phyloP scores from a whole-genome alignment of 768 basidiomycete genomes.

The Leccinum longicurvipes region DNA sequence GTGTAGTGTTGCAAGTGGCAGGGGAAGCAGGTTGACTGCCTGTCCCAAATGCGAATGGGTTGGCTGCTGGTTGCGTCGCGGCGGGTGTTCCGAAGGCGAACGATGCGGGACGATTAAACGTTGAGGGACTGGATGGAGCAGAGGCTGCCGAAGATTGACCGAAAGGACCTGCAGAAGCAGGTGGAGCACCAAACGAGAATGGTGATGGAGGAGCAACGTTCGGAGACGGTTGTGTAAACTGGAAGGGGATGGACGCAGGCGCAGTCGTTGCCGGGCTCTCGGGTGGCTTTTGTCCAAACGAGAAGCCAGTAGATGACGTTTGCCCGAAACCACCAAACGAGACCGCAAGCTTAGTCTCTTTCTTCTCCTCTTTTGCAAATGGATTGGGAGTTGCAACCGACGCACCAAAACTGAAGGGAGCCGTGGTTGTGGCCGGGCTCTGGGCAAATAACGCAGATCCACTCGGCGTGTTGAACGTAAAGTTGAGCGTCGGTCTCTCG shows the following conservation, averaged over 20 bases:
- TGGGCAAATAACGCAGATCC: slow-evolving; percentile 36
- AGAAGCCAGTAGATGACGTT: slow-evolving; percentile 39
- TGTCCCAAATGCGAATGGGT: slow-evolving; percentile 46
- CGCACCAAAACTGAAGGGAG: slow-evolving; percentile 34
- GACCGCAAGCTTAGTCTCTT: slow-evolving; percentile 41
- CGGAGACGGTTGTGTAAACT: slow-evolving; percentile 44
- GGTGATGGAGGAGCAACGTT: slow-evolving; percentile 36
- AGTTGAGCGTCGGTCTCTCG: slow-evolving; percentile 42
- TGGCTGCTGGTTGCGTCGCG: slow-evolving; percentile 33
- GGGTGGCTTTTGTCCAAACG: slow-evolving; percentile 44
- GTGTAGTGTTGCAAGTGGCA: slow-evolving; percentile 37
- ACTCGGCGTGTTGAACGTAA: slow-evolving; percentile 45
- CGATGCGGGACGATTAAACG: slow-evolving; percentile 45
- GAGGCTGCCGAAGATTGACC: slow-evolving; percentile 41
- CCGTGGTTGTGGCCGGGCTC: slow-evolving; percentile 30
- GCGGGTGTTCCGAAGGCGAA: slow-evolving; percentile 47
- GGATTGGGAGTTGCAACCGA: slow-evolving; percentile 37
- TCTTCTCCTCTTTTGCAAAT: slow-evolving; percentile 49
- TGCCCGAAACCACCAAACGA: slow-evolving; percentile 49
- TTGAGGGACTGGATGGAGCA: slow-evolving; percentile 56
- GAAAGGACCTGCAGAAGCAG: slow-evolving; percentile 39
- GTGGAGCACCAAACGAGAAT: slow-evolving; percentile 44
- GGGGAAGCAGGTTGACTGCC: slow-evolving; percentile 60
- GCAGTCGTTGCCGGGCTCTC: slow-evolving; percentile 40
- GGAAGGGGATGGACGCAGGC: slow-evolving; percentile 40